phyloP scores from a whole-genome alignment of 2,329 filamentous ascomycete species.

The Setomelanomma holmii region DNA sequence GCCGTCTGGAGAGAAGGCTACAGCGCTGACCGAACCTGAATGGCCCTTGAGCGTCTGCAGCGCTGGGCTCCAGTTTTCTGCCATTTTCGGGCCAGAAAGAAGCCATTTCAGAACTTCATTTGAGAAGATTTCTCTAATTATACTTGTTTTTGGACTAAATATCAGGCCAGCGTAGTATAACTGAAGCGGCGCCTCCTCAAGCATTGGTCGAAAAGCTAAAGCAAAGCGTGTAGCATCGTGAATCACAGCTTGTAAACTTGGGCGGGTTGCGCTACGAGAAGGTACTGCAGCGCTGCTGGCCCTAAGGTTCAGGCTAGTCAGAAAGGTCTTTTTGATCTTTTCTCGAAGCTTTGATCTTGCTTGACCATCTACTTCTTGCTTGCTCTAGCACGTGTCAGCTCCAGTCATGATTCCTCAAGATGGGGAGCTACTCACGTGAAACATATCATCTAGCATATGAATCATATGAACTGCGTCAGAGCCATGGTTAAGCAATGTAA shows the following conservation, averaged over 20 bases:
- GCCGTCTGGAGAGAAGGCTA: background rate
- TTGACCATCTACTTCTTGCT: background rate
- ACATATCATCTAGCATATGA: background rate
- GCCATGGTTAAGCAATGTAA: background rate
- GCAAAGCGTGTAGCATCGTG: background rate
- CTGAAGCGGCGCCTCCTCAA: background rate
- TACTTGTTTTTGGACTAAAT: background rate
- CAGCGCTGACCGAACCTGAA: background rate
- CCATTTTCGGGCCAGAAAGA: background rate
- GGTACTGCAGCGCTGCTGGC: background rate
- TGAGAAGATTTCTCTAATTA: background rate
- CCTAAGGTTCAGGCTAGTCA: background rate
- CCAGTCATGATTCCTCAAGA: background rate
- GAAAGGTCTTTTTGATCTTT: background rate
- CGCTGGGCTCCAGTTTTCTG: background rate
- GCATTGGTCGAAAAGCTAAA: background rate
- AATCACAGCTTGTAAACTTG: background rate
- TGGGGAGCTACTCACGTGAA: background rate
- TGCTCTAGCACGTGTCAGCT: background rate
- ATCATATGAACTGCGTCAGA: background rate
- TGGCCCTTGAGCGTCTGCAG: background rate
- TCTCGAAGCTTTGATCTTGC: background rate
- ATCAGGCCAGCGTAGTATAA: background rate
- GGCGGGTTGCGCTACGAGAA: background rate
- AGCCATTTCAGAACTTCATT: background rate